Percentiles rank a stretch among this genome's conserved stretches.
These are phyloP conservation scores for Kodamaea fukazawae DNA, from an alignment of 805 yeast genomes.

Conservation along the genomic window DNA sequence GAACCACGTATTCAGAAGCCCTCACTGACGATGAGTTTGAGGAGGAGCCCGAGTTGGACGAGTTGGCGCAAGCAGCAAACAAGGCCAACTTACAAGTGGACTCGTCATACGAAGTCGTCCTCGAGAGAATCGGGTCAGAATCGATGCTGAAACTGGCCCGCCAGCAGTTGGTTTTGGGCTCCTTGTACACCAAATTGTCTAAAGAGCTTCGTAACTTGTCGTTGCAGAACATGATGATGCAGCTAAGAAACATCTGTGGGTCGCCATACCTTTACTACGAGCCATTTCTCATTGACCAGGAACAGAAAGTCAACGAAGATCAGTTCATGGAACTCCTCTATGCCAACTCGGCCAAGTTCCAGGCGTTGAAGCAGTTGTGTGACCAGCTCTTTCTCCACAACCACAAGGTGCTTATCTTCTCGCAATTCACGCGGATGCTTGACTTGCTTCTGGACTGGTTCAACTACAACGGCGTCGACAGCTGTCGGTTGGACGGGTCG, in stretches of 20 bases:
- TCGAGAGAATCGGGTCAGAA: slow-evolving; percentile 18
- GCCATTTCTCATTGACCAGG: slow-evolving; percentile 54
- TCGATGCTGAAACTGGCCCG: slow-evolving; percentile 8
- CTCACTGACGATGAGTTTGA: slow-evolving; percentile 33
- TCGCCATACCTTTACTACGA: slow-evolving; percentile 82
- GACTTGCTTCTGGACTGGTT: slow-evolving; percentile 80
- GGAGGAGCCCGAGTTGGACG: no score
- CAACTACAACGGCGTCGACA: slow-evolving; percentile 40
- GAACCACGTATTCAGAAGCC: slow-evolving; percentile 17
- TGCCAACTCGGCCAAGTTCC: slow-evolving; percentile 70
- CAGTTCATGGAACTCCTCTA: slow-evolving; percentile 30
- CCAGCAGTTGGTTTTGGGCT: slow-evolving; percentile 14
- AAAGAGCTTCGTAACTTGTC: slow-evolving; percentile 33
- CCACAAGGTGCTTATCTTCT: slow-evolving; percentile 78
- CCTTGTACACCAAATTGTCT: slow-evolving; percentile 13
- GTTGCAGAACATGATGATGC: slow-evolving; percentile 74
- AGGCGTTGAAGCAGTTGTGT: slow-evolving; percentile 62
- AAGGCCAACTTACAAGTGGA: not conserved
- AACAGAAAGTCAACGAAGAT: slow-evolving; percentile 22
- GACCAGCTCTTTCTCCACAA: slow-evolving; percentile 43
- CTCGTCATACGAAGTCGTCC: slow-evolving; percentile 1
- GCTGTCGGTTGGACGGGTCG: slow-evolving; percentile 75
- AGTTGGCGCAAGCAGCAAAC: not conserved
- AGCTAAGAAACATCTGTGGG: slow-evolving; percentile 77
- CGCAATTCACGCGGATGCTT: slow-evolving; percentile 83